Conservation (phyloP, 495 filamentous ascomycete species). For the Aspergillus sclerotiicarbonarius region DNA sequence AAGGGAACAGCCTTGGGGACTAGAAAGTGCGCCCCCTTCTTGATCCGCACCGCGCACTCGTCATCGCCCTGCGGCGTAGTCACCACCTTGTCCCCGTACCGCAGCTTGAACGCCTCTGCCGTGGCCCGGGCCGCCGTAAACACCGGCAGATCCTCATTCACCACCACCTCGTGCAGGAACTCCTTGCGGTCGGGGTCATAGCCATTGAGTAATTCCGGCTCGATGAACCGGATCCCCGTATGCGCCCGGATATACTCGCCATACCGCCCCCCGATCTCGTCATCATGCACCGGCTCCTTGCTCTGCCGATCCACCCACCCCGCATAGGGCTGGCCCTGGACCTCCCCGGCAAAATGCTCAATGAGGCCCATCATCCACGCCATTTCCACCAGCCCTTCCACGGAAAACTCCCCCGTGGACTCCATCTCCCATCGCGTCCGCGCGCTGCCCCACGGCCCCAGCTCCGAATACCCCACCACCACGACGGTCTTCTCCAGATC, state of each 20-base stretch:
- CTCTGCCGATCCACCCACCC: conserved; percentile 95
- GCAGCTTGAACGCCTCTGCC: conserved; percentile 88
- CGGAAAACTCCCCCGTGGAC: conserved; percentile 86
- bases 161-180: conserved; percentile 90
- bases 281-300: conserved; percentile 90
- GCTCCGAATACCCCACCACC: conserved; percentile 90
- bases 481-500: conserved; percentile 95
- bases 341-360: conserved; percentile 90
- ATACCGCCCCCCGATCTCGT: conserved; percentile 91
- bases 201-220: conserved; percentile 90
- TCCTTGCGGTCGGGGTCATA: conserved; percentile 98
- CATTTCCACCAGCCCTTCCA: conserved; percentile 97
- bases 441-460: conserved; percentile 96
- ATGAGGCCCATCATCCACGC: conserved; percentile 99
- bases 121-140: conserved; percentile 95
- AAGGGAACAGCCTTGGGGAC: conserved; percentile 93
- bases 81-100: conserved; percentile 92
- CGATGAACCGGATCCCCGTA: conserved; percentile 92
- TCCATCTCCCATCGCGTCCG: conserved; percentile 99
- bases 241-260: conserved; percentile 93
- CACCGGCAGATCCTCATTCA: conserved; percentile 89
- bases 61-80: conserved; percentile 81
- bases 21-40: conserved; percentile 77
- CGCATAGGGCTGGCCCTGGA: conserved; percentile 45
- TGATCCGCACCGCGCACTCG: conserved; percentile 60